Evolutionary conservation across 345 rosid genomes (phyloP).

Genomic region (Trapa bicornis): DNA sequence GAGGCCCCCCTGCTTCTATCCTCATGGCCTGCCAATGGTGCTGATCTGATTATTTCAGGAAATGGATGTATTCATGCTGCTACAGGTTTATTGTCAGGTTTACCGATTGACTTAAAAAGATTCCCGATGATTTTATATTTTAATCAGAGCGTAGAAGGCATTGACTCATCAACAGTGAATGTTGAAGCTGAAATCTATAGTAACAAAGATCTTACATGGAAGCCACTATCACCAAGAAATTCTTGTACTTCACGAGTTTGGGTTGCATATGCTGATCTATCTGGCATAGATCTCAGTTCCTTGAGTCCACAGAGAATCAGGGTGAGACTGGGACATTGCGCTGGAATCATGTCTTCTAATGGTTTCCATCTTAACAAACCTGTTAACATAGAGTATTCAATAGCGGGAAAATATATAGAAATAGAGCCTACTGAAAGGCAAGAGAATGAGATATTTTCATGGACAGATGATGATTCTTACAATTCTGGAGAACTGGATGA

Average conservation of each 20-base stretch:
- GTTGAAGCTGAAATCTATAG: constrained; percentile 25
- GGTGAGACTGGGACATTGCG: constrained; percentile 49
- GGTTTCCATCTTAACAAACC: constrained; percentile 34
- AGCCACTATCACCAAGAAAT: constrained; percentile 34
- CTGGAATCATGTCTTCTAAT: constrained; percentile 54
- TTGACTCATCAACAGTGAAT: constrained; percentile 43
- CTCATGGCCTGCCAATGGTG: constrained; percentile 75
- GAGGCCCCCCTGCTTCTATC: constrained; percentile 56
- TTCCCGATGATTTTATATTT: constrained; percentile 71
- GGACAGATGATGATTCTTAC: constrained; percentile 46
- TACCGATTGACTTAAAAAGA: constrained; percentile 24
- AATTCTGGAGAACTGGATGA: constrained; percentile 24
- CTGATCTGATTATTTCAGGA: constrained; percentile 28
- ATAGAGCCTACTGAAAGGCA: constrained; percentile 20
- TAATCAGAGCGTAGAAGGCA: constrained; percentile 62
- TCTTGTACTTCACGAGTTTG: constrained; percentile 42
- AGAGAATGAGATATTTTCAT: constrained; percentile 27
- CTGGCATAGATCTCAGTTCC: constrained; percentile 15
- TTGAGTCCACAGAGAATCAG: constrained; percentile 27
- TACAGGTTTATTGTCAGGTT: constrained; percentile 22
- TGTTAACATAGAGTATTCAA: constrained; percentile 34
- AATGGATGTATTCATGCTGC: constrained; percentile 19
- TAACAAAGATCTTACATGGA: constrained; percentile 44
- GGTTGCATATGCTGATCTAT: constrained; percentile 42
- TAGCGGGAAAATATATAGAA: constrained; percentile 17